Percentiles rank a stretch among this genome's conserved stretches.
These are phyloP conservation scores for Jamesozyma gamospora DNA, from an alignment of 805 yeast genomes.

Conservation along the genomic window DNA sequence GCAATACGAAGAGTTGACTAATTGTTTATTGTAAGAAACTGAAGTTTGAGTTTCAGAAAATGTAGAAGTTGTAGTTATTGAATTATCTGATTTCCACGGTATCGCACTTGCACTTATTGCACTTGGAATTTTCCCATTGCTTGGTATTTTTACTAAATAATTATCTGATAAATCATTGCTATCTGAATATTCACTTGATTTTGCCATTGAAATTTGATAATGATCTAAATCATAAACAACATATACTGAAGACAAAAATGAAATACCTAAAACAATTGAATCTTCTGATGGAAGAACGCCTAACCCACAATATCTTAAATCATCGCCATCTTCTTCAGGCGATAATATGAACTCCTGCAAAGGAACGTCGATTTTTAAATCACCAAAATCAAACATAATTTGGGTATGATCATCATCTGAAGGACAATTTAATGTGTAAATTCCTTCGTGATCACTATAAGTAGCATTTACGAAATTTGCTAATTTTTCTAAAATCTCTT, in stretches of 20 bases:
- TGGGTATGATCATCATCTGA: slow-evolving; percentile 9
- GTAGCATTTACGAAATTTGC: slow-evolving; percentile 28
- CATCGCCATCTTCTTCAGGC: slow-evolving; percentile 15
- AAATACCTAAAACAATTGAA: slow-evolving; percentile 41
- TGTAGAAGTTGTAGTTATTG: slow-evolving; percentile 8
- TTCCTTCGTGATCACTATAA: slow-evolving; percentile 30
- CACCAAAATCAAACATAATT: slow-evolving; percentile 43
- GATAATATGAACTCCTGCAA: slow-evolving; percentile 26
- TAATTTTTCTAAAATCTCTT: slow-evolving; percentile 21
- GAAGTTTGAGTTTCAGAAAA: background rate
- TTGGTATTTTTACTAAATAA: slow-evolving; percentile 38
- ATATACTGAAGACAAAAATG: slow-evolving; percentile 43
- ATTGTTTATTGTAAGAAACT: no score
- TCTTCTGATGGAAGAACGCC: slow-evolving; percentile 30
- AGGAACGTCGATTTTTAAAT: slow-evolving; percentile 45
- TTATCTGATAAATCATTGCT: slow-evolving; percentile 9
- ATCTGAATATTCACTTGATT: slow-evolving; percentile 25
- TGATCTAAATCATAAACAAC: slow-evolving; percentile 46
- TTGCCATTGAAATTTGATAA: slow-evolving; percentile 36
- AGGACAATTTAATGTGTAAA: slow-evolving; percentile 36
- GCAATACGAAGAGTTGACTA: no score
- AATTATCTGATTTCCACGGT: slow-evolving; percentile 15
- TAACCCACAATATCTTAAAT: slow-evolving; percentile 32
- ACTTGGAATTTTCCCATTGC: slow-evolving; percentile 36
- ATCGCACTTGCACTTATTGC: slow-evolving; percentile 36